Conservation (phyloP, 2,329 filamentous ascomycete genomes). For the Coniochaeta sp. region DNA sequence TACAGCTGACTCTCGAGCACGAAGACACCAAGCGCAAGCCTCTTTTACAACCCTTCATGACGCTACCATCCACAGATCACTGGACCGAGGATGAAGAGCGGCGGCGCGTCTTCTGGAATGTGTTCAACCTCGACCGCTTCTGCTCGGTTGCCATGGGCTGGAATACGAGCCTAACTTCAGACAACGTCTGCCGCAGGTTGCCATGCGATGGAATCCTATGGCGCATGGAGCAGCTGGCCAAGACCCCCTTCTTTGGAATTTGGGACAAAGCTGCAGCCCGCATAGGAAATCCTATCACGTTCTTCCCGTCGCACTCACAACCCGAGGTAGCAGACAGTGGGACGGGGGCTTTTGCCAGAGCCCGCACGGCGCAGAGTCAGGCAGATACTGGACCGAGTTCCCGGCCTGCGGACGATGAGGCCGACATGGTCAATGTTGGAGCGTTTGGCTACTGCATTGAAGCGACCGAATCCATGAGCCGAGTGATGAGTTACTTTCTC, state of each 20-base stretch:
- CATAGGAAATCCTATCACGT: conserved; percentile 31
- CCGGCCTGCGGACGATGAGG: conserved; percentile 5
- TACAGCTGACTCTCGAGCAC: conserved; percentile 21
- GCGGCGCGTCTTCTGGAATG: conserved; percentile 23
- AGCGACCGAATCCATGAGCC: conserved; percentile 37
- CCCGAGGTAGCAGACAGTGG: not conserved
- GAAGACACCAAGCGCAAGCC: conserved; percentile 17
- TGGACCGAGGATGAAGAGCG: conserved; percentile 20
- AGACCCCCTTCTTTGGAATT: conserved; percentile 36
- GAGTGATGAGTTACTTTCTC: conserved; percentile 36
- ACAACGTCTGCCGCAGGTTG: conserved; percentile 24
- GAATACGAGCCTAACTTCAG: conserved; percentile 25
- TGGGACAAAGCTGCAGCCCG: conserved; percentile 32
- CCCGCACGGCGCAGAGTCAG: too few relatives aligned
- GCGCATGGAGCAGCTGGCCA: conserved; percentile 28
- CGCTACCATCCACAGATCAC: conserved; percentile 19
- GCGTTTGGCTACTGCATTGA: conserved; percentile 20
- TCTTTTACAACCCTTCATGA: conserved; percentile 19
- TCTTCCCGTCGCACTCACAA: conserved; percentile 24
- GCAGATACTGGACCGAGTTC: too few relatives aligned
- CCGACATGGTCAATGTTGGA: conserved; percentile 32
- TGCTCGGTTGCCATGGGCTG: conserved; percentile 18
- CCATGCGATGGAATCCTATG: conserved; percentile 33
- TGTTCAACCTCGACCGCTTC: conserved; percentile 26
- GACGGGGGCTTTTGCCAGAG: too few relatives aligned